Base-by-base conservation (phyloP, 139 green algal genomes). In the Eudorina sp. region DNA sequence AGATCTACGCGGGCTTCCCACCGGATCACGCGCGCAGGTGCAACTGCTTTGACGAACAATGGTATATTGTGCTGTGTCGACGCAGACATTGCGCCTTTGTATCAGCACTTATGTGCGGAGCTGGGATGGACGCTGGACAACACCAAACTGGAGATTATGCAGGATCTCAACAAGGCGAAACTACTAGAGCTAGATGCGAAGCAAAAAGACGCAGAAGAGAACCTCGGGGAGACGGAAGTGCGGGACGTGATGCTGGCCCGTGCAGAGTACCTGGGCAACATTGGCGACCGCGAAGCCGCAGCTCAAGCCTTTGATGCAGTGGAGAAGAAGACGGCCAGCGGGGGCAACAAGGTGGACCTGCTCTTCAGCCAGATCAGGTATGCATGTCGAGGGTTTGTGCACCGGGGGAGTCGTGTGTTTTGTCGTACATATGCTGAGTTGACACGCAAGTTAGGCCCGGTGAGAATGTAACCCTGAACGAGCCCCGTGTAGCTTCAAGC, bases 221-320 rank as follows among this genome's bases (percentile, higher is more conserved):
- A 99, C 85, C 88, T 98, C 36, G 98, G 98, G 0, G 98, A 99
- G 86, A 96, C 93, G 64, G 98, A 99, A 77, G 96, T 99, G 77
- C 93, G 97, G 27, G 97, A 99, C 40, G 98, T 96, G 1, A 86
- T 98, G 84, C 89, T 95, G 14, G 97, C 95, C 11, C 98, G 97
- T 90, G 98, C 98, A 0, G 91, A 97, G 36, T 98, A 97, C 89
- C 87, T 99, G 58, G 93, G 91, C 16, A 86, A 79, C 53, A 96
- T 98, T 9, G 95, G 97, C 19, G 96, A 98, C 85, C 90, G 91
- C 25, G 92, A 96, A 27, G 96, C 84, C 9, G 97, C 97, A 34
- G 27, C 92, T 13, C 91, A 89, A 31, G 97, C 97, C 9, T 98
- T 95, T 73, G 86, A 94, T 27, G 93, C 76, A 34, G 95, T 96